phyloP scores from a whole-genome alignment of 192 early-diverging fungal genomes.

The Rhizophlyctis rosea region DNA sequence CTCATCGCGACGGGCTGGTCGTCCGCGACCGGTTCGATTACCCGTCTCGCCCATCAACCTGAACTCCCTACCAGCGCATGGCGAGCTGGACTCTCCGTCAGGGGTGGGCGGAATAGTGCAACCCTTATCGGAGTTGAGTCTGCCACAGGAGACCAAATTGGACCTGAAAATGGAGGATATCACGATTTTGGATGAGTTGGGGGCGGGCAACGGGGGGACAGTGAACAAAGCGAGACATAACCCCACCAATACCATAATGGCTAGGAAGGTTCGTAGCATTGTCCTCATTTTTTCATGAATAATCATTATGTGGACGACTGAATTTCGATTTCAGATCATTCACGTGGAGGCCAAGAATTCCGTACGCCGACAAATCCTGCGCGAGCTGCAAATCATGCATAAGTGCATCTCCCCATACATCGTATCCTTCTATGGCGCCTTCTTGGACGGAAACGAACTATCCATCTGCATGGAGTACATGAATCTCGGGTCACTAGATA shows the following conservation, averaged over 20 bases:
- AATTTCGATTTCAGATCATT: slow-evolving; percentile 46
- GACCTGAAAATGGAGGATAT: slow-evolving; percentile 63
- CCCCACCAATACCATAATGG: slow-evolving; percentile 79
- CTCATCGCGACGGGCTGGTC: slow-evolving; percentile 9
- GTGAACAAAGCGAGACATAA: slow-evolving; percentile 82
- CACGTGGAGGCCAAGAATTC: slow-evolving; percentile 53
- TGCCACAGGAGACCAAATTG: slow-evolving; percentile 34
- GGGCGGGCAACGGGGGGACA: slow-evolving; percentile 91
- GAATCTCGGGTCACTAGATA: slow-evolving; percentile 88
- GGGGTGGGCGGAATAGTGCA: slow-evolving; percentile 18
- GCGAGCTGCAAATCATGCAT: slow-evolving; percentile 87
- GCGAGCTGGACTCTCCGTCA: slow-evolving; percentile 31
- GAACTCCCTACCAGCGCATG: slow-evolving; percentile 19
- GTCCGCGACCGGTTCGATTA: slow-evolving; percentile 22
- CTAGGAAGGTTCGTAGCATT: slow-evolving; percentile 72
- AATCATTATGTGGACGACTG: neutral
- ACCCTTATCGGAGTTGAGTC: slow-evolving; percentile 30
- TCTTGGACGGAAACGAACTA: slow-evolving; percentile 78
- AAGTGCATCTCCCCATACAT: slow-evolving; percentile 90
- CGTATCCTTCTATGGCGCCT: slow-evolving; percentile 93
- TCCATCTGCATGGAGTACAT: slow-evolving; percentile 98
- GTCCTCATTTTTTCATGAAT: neutral
- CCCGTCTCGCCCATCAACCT: slow-evolving; percentile 24
- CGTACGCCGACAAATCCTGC: slow-evolving; percentile 75
- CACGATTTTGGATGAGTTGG: slow-evolving; percentile 70